Percentiles rank a stretch among this genome's conserved stretches.
phyloP scores from a whole-genome alignment of 2,329 filamentous ascomycete species.

The Fusarium illudens region DNA sequence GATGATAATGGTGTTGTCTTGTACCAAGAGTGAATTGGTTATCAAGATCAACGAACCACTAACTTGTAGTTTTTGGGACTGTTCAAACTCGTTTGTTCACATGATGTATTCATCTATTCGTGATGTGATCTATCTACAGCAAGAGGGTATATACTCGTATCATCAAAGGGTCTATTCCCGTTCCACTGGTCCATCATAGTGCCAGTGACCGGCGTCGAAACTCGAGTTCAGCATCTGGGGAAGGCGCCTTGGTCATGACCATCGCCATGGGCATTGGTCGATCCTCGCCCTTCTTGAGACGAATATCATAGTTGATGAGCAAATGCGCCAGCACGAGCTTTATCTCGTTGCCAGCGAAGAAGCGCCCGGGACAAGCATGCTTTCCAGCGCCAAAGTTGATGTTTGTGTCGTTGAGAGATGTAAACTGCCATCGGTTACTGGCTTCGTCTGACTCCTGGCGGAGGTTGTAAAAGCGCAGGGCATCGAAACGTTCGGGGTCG shows the following conservation, averaged over 20 bases:
- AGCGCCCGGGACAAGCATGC: slow-evolving; percentile 59
- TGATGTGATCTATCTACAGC: slow-evolving; percentile 22
- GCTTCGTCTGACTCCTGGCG: slow-evolving; percentile 50
- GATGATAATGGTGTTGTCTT: not conserved
- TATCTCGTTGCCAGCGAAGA: slow-evolving; percentile 57
- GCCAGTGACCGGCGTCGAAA: slow-evolving; percentile 48
- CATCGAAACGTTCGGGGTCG: slow-evolving; percentile 56
- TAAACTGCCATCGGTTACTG: slow-evolving; percentile 54
- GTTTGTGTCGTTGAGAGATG: slow-evolving; percentile 52
- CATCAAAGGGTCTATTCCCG: slow-evolving; percentile 3
- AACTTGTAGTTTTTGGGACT: not conserved
- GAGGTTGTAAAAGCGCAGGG: slow-evolving; percentile 58
- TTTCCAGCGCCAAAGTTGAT: slow-evolving; percentile 59
- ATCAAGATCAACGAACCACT: not conserved
- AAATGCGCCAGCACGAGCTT: slow-evolving; percentile 55
- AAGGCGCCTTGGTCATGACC: slow-evolving; percentile 53
- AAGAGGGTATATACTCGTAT: slow-evolving; percentile 26
- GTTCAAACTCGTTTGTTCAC: not conserved
- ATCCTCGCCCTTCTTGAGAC: slow-evolving; percentile 49
- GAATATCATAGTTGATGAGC: slow-evolving; percentile 55
- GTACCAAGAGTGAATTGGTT: not conserved
- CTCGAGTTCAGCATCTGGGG: slow-evolving; percentile 52
- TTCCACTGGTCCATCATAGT: slow-evolving; percentile 18
- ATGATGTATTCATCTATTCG: not conserved
- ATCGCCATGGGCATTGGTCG: slow-evolving; percentile 51